Evolutionary conservation across 257 asterid genomes (phyloP), one percentile per base, ranked within the genome.

Genomic region (Petunia secreta): DNA sequence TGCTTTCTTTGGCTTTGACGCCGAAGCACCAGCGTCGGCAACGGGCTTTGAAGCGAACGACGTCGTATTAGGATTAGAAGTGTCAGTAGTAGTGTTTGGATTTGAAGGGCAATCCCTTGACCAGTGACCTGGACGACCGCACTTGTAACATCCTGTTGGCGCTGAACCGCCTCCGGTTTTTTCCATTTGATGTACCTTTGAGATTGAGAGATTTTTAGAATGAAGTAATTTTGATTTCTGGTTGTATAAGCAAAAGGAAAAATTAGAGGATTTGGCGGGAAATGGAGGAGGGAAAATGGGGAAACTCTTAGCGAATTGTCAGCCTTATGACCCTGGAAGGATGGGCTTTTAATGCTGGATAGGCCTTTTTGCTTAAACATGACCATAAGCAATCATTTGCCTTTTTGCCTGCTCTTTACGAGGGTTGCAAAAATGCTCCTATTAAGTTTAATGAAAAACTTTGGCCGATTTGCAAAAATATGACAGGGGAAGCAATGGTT

Each of bases 101-200:
- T 87, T 75, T 25, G 91, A 87, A 2, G 97, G 97, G 73, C 99
- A 95, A 85, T 95, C 99, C 13, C 98, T 93, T 16, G 99, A 91
- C 99, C 99, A 95, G 83, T 95, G 99, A 36, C 99, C 97, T 2
- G 99, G 98, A 5, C 98, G 92, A 58, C 97, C 97, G 83, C 99
- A 95, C 88, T 93, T 95, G 92, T 91, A 95, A 87, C 99, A 95
- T 8, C 99, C 98, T 0, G 98, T 95, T 3, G 99, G 96, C 58
- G 85, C 97, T 38, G 91, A 88, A 79, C 85, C 84, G 2, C 92
- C 86, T 15, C 83, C 87, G 67, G 82, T 75, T 16, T 82, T 84
- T 38, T 84, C 90, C 94, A 88, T 73, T 48, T 10, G 16, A 2
- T 39, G 58, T 57, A 43, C 8, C 57, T 44, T 6, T 44, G 58